Evolutionary conservation across 1,284 basidiomycete genomes (phyloP).

Genomic region (Malassezia vespertilionis): DNA sequence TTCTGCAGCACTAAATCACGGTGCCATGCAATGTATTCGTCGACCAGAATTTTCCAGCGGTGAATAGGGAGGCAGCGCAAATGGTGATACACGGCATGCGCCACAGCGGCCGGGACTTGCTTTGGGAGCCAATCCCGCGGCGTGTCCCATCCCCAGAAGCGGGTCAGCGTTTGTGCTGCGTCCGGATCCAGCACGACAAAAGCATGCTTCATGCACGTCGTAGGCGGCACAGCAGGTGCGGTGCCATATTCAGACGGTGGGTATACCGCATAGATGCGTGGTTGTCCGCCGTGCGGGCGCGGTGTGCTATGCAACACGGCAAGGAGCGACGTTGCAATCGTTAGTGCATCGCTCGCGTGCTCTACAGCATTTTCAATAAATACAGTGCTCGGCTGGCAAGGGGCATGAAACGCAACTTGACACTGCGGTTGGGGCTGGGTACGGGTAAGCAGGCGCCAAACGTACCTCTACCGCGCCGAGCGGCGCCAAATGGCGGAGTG

Average conservation of each 20-base stretch:
- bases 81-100: not conserved
- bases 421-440: too few species aligned
- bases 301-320: not conserved
- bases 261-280: not conserved
- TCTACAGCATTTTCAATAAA: not conserved
- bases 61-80: slow-evolving; percentile 1
- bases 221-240: too few species aligned
- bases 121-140: not conserved
- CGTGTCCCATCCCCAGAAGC: not conserved
- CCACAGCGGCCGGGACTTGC: not conserved
- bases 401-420: too few species aligned
- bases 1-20: slow-evolving; percentile 6
- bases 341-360: not conserved
- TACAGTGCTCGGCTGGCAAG: too few species aligned
- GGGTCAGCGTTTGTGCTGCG: not conserved
- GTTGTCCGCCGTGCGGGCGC: not conserved
- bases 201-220: not conserved
- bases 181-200: slow-evolving; percentile 4
- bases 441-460: not conserved
- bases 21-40: slow-evolving; percentile 11
- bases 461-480: not conserved
- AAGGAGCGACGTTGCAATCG: too few species aligned
- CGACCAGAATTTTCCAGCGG: not conserved
- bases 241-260: not conserved
- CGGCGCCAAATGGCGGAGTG: not conserved